Percentiles rank a stretch among this genome's conserved stretches.
phyloP scores from a whole-genome alignment of 495 filamentous ascomycete genomes.

The Parachaetomium inaequale region DNA sequence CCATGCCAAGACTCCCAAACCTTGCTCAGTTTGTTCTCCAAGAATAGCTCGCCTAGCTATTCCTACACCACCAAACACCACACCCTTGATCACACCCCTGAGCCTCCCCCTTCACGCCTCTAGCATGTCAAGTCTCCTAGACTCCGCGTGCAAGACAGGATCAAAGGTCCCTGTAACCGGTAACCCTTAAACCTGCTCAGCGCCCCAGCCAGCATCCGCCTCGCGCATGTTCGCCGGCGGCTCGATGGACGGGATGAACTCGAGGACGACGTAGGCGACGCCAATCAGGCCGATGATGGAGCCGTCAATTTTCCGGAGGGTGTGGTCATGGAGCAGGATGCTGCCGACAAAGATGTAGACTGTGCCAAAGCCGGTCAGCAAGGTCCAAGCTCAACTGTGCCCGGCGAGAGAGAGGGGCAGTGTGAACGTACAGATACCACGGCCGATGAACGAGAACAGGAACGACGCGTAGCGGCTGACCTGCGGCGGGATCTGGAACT shows the following conservation, averaged over 20 bases:
- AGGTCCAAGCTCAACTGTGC: background rate
- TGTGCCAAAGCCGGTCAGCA: slow-evolving; percentile 31
- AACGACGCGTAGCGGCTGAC: slow-evolving; percentile 91
- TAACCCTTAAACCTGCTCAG: slow-evolving; percentile 70
- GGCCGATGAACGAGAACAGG: slow-evolving; percentile 94
- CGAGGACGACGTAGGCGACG: slow-evolving; percentile 73
- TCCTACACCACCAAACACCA: background rate
- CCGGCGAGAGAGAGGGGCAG: background rate
- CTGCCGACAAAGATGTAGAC: slow-evolving; percentile 96
- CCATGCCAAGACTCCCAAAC: background rate
- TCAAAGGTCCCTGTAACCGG: background rate
- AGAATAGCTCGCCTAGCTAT: background rate
- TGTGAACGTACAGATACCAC: slow-evolving; percentile 77
- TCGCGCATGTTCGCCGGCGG: slow-evolving; percentile 98
- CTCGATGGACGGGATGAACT: slow-evolving; percentile 95
- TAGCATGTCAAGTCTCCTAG: background rate
- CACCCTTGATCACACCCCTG: background rate
- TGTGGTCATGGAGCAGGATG: slow-evolving; percentile 64
- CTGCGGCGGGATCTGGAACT: slow-evolving; percentile 94
- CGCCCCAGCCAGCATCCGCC: slow-evolving; percentile 81
- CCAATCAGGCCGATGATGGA: slow-evolving; percentile 72
- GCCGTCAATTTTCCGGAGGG: slow-evolving; percentile 61
- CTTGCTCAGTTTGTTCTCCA: background rate
- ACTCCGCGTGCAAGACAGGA: background rate
- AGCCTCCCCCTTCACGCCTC: background rate